Base-by-base conservation (phyloP, 1,284 basidiomycete species). In the Microbotryum silenes-acaulis region DNA sequence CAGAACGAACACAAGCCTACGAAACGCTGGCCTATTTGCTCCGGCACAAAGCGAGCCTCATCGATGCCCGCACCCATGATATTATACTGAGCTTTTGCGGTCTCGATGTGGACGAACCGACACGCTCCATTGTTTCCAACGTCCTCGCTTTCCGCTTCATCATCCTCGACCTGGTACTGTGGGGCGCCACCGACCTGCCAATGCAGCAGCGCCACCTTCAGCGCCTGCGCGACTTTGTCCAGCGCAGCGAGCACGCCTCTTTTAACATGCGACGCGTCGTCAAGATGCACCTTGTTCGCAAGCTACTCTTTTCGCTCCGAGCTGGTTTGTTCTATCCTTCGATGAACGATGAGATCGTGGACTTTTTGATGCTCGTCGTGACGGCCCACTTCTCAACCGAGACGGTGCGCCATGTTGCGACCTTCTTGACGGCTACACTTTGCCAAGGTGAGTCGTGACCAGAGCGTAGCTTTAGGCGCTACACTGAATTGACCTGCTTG, bases 131-230 rank as follows among this genome's bases (percentile, higher is more conserved):
- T 0, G 81, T 97, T 31, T 82, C 85, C 56, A 96, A 96, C 69
- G 80, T 85, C 2, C 80, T 87, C 1, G 89, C 89, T 3, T 96
- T 94, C 72, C 82, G 83, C 51, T 81, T 86, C 2, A 81, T 97
- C 50, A 87, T 89, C 0, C 82, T 97, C 3, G 90, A 96, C 72
- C 89, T 96, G 69, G 86, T 91, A 62, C 82, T 97, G 7, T 97
- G 93, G 93, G 82, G 88, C 0, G 81, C 77, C 29, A 85, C 89
- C 0, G 77, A 79, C 1, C 71, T 77, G 5, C 85, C 86, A 47
- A 84, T 97, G 29, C 88, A 91, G 71, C 79, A 78, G 4, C 81
- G 84, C 20, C 87, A 92, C 71, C 79, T 93, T 0, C 83, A 87
- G 53, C 89, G 96, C 73, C 91, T 96, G 71, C 75, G 79, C 1